Base-by-base conservation (phyloP, 495 filamentous ascomycete species). In the Immersiella caudata region DNA sequence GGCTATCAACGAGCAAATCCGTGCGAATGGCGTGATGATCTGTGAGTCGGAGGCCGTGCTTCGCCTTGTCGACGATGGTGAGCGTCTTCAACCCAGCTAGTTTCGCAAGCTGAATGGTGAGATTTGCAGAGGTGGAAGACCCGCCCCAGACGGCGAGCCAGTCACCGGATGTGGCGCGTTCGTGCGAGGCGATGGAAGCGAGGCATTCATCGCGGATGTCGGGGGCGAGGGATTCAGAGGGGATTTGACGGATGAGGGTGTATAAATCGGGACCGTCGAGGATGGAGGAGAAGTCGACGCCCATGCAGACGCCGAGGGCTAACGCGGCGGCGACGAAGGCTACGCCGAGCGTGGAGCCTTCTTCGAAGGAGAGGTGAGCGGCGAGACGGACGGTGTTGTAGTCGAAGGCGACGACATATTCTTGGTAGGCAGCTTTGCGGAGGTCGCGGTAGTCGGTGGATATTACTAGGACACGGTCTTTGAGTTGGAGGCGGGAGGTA, bases 391-490 rank as follows among this genome's bases (percentile, higher is more conserved):
- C 87, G 0, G 84, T 85, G 71, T 91, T 91, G 76, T 83, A 89
- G 67, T 85, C 81, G 0, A 83, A 87, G 0, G 86, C 82, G 12
- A 90, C 80, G 26, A 86, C 82, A 72, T 90, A 91, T 76, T 91
- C 82, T 74, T 91, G 89, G 73, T 88, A 92, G 11, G 88, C 84
- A 0, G 88, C 84, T 75, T 90, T 90, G 33, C 89, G 80, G 55
- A 87, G 82, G 67, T 92, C 88, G 0, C 89, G 85, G 72, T 91
- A 91, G 75, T 92, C 89, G 26, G 88, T 92, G 7, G 88, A 90
- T 14, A 87, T 84, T 0, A 84, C 85, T 21, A 89, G 80, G 8
- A 91, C 78, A 76, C 80, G 60, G 40, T 21, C 21, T 49, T 63
- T 11, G 51, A 60, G 55, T 60, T 79, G 77, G 26, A 89, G 73